Percentiles rank a stretch among this genome's conserved stretches.
Evolutionary conservation across 768 basidiomycete species (phyloP).

Genomic region (Suillus brevipes): DNA sequence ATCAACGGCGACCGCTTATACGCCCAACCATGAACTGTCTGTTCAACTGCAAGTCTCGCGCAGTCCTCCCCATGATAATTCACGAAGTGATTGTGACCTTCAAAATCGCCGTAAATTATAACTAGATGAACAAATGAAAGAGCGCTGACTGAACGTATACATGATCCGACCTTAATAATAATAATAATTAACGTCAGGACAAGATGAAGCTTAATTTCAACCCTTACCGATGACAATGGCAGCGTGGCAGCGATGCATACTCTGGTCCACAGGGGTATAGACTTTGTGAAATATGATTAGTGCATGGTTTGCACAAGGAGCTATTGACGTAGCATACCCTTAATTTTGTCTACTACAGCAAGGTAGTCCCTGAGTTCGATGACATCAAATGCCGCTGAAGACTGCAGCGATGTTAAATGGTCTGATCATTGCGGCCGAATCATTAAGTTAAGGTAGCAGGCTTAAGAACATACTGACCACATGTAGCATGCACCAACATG

Average conservation of each 20-base stretch:
- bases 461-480: neutral
- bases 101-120: slow-evolving; percentile 4
- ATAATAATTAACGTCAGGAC: neutral
- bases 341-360: slow-evolving; percentile 1
- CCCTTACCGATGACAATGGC: slow-evolving; percentile 5
- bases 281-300: no score
- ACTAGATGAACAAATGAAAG: neutral
- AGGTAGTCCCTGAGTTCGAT: slow-evolving; percentile 8
- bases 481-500: neutral
- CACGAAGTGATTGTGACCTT: slow-evolving; percentile 27
- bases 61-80: slow-evolving; percentile 38
- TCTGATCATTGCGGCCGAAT: neutral
- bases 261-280: no score
- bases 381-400: neutral
- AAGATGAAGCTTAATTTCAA: neutral
- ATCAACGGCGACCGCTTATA: slow-evolving; percentile 36
- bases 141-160: slow-evolving; percentile 32
- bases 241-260: neutral
- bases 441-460: neutral
- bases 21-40: slow-evolving; percentile 23
- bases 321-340: neutral
- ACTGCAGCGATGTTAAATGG: slow-evolving; percentile 18
- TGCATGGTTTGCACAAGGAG: neutral
- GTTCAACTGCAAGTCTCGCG: slow-evolving; percentile 30
- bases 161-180: slow-evolving; percentile 40